phyloP scores from a whole-genome alignment of 257 asterid genomes.

The Solanum okadae region DNA sequence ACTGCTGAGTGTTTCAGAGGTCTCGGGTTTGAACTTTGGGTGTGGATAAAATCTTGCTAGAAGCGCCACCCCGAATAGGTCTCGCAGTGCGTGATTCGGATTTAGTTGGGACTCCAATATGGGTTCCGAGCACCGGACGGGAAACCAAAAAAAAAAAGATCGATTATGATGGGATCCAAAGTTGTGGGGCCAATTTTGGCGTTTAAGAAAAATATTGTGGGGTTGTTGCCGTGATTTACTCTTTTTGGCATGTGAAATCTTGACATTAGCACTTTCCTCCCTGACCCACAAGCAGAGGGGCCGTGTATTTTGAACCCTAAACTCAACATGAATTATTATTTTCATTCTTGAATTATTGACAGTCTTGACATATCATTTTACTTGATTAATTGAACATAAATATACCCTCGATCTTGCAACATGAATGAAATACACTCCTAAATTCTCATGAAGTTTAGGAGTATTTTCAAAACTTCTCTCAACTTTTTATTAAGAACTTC shows the following conservation, averaged over 20 bases:
- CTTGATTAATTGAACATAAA: neutral
- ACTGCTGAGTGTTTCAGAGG: too few relatives aligned
- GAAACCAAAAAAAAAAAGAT: neutral
- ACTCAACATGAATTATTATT: fast-evolving
- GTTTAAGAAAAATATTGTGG: neutral
- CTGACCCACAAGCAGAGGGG: neutral
- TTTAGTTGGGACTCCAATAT: too few relatives aligned
- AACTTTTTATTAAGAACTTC: fast-evolving
- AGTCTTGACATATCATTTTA: fast-evolving
- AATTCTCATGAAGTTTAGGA: neutral
- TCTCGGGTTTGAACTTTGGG: fast-evolving
- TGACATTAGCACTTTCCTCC: neutral
- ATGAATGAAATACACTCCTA: too few relatives aligned
- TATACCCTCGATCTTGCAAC: fast-evolving
- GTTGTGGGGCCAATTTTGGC: neutral
- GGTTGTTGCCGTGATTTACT: slow-evolving; percentile 12
- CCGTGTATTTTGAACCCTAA: too few relatives aligned
- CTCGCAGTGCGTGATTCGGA: fast-evolving
- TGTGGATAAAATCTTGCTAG: fast-evolving
- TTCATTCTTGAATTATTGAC: fast-evolving
- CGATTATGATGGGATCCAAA: neutral
- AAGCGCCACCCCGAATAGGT: fast-evolving
- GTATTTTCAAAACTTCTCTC: too few relatives aligned
- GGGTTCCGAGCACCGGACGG: fast-evolving
- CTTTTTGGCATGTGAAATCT: neutral